Base-by-base conservation (phyloP, 1,284 basidiomycete genomes). In the Ceratobasidium theobromae region DNA sequence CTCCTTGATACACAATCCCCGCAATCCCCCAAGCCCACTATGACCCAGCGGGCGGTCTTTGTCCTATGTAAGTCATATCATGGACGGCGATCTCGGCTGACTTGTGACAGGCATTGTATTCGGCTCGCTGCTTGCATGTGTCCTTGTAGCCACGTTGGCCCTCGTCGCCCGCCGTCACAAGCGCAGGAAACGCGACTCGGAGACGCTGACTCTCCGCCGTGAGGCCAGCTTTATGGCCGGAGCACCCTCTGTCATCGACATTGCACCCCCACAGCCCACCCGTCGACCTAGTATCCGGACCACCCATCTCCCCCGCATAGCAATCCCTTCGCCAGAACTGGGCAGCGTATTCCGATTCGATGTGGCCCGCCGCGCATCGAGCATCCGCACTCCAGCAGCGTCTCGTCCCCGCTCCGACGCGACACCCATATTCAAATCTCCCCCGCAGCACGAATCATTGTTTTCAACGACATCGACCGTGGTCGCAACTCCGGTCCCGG, bases 261-360 rank as follows among this genome's bases (percentile, higher is more conserved):
- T 41, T 18, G 21, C 35, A 25, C 28, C 33, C 33, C 32, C 53
- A 21, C 58, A 18, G 23, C 58, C 23, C 28, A 33, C 11, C 25
- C 58, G 54, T 30, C 54, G 40, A 4, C 40, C 45, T 14, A 46
- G 46, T n/a, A 23, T 35, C 25, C 58, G 58, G 5, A 21, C 16
- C 16, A 62, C 45, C 8, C 25, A 23, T 9, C 23, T 45, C 9
- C 4, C 38, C 16, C 58, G 58, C 46, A 25, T 62, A 9, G 58
- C 46, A n/a, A 32, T 62, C 30, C 58, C 58, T 25, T 62, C 58
- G 33, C 58, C 45, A 8, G 58, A 62, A 40, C 25, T 62, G 46
- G 58, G 58, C 18, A 62, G 58, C 46, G 58, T 62, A 33, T 62
- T 62, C 21, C 58, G 46, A 2, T 14, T 62, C 23, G 58, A 62